A percentile compares a stretch with the other conserved stretches of the same genome.
These are phyloP conservation scores for Clavulina sp. DNA, from an alignment of 768 basidiomycete species.

Conservation along the genomic window DNA sequence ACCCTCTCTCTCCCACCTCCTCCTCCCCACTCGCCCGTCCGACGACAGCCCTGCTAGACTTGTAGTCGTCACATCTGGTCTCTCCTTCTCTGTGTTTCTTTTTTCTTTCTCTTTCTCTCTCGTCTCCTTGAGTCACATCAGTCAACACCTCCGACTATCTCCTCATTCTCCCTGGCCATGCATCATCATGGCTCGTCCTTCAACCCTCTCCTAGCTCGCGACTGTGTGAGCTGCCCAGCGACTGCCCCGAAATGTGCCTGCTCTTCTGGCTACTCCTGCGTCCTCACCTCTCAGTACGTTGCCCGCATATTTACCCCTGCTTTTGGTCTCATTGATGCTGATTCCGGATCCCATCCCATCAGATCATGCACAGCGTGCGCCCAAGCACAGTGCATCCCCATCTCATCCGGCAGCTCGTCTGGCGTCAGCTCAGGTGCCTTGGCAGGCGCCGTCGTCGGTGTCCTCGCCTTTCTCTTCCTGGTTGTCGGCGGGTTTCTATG, in stretches of 20 bases:
- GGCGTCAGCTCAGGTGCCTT: slow-evolving; percentile 7
- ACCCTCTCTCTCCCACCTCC: neutral
- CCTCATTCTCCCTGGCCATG: no score
- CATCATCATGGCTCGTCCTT: neutral
- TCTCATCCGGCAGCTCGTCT: neutral
- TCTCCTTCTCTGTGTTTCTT: neutral
- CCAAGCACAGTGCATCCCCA: neutral
- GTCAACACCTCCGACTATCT: no score
- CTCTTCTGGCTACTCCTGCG: neutral
- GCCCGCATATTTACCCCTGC: no score
- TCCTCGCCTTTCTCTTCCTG: slow-evolving; percentile 6
- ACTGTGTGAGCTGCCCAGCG: neutral
- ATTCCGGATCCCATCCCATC: neutral
- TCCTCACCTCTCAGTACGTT: neutral
- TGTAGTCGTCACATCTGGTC: neutral
- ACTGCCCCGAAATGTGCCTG: neutral
- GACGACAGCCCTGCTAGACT: neutral
- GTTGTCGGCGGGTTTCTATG: slow-evolving; percentile 8
- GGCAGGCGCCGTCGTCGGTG: slow-evolving; percentile 8
- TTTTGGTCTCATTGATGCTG: neutral
- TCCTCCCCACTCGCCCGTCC: neutral
- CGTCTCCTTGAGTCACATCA: neutral
- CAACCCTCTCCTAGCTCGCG: neutral
- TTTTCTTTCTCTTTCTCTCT: neutral
- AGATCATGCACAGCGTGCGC: neutral